Base-by-base conservation (phyloP, 1,139 yeast species). In the Kodamaea arcana region DNA sequence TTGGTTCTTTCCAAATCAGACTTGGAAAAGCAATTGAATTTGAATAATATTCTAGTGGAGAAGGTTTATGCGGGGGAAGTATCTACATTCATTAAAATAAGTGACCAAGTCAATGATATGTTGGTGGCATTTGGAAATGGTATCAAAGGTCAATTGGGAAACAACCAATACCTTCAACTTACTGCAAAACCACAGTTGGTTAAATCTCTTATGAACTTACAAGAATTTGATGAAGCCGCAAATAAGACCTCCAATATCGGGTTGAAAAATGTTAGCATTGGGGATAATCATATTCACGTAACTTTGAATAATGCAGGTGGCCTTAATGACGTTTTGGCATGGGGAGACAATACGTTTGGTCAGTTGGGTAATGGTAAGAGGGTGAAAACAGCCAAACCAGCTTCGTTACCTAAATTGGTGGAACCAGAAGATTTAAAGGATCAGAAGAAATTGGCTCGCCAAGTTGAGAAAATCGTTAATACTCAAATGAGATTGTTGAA, bases 291-390 rank as follows among this genome's bases (percentile, higher is more conserved):
- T 51, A 66, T 70, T 2, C 69, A 82, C 31, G 75, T 83, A 8
- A 76, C 79, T 3, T 63, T 86, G 43, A 60, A 68, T 29, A 80
- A 80, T 41, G 35, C 40, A 2, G 72, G 72, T 1, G 25, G 15
- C 11, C 20, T 36, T 35, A 71, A 70, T 30, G 92, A 84, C 50
- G 83, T 87, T 15, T 56, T 83, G 30, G 73, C 69, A 3, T 86
- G 95, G 85, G 98, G 98, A 14, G 82, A 80, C 30, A 90, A 88
- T 54, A 83, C 80, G 48, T 65, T 47, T 46, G 95, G 94, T 15
- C 96, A 90, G 60, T 69, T 85, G 32, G 97, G 95, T 14, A 87
- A 80, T 50, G 95, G 95, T 15, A 83, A 81, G 51, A 65, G 71
- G 25, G 71, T 72, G 40, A 81, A 82, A 53, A 58, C 71, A 12